Evolutionary conservation across 176 grass and related monocot genomes (phyloP), one percentile per base, ranked within the genome.

Genomic region (Oryza meyeriana): DNA sequence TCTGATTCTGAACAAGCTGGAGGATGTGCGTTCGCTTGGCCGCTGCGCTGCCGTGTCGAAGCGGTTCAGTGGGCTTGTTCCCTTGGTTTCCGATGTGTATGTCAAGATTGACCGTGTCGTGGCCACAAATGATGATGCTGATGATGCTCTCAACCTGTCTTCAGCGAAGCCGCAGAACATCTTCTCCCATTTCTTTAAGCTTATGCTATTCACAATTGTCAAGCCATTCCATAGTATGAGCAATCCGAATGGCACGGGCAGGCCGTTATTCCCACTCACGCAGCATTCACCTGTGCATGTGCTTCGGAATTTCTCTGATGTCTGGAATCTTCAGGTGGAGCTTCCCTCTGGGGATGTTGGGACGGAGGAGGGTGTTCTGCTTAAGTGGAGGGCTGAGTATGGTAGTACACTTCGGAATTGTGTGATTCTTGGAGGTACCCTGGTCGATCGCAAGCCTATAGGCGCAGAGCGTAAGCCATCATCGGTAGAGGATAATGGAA

Each of bases 341-440:
- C 88, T 97, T 16, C 94, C 94, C 32, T 71, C 87, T 1, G 89
- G 92, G 0, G 92, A 97, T 83, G 94, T 92, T 4, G 69, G 92
- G 13, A 87, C 86, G 0, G 92, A 97, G 85, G 89, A 87, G 22
- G 92, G 92, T 36, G 83, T 90, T 48, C 81, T 97, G 34, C 89
- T 97, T 0, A 94, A 85, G 75, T 97, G 94, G 94, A 79, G 87
- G 3, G 89, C 94, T 2, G 86, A 83, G 65, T 97, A 88, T 44
- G 94, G 92, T 10, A 94, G 94, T 32, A 87, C 92, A 20, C 92
- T 97, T 47, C 94, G 92, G 72, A 97, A 82, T 42, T 97, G 94
- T 24, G 89, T 97, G 9, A 92, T 97, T 74, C 84, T 97, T 0
- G 94, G 92, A 4, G 94, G 94, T 4, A 94, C 92, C 58, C 41